Evolutionary conservation across 495 filamentous ascomycete species (phyloP).

Genomic region (Xylaria telfairii): DNA sequence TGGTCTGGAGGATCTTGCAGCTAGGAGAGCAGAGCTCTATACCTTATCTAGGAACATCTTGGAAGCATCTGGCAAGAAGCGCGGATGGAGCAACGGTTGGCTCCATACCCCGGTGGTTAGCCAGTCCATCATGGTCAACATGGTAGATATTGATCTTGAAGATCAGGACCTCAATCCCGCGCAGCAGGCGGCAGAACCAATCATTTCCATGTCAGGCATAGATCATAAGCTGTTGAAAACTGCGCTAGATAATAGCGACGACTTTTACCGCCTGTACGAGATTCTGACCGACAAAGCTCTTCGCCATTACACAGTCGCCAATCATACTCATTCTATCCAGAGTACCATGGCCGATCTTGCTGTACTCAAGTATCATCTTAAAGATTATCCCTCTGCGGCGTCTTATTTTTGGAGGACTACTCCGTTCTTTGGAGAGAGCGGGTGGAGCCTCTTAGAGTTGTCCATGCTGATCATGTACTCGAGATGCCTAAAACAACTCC

Average conservation of each 20-base stretch:
- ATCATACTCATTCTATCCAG: slow-evolving; percentile 75
- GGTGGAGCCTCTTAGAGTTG: slow-evolving; percentile 81
- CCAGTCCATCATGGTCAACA: slow-evolving; percentile 51
- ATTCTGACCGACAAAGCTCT: slow-evolving; percentile 72
- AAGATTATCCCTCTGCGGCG: slow-evolving; percentile 75
- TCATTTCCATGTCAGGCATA: slow-evolving; percentile 51
- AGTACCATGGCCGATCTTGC: slow-evolving; percentile 85
- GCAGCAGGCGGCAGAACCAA: slow-evolving; percentile 29
- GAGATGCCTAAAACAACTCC: slow-evolving; percentile 78
- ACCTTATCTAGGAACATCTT: slow-evolving; percentile 80
- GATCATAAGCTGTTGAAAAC: slow-evolving; percentile 56
- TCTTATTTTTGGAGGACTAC: slow-evolving; percentile 81
- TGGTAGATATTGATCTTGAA: slow-evolving; percentile 64
- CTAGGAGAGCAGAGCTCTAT: slow-evolving; percentile 78
- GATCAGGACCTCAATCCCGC: slow-evolving; percentile 30
- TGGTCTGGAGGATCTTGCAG: slow-evolving; percentile 83
- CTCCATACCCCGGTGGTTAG: slow-evolving; percentile 64
- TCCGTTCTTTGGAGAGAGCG: slow-evolving; percentile 78
- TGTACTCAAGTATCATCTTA: slow-evolving; percentile 74
- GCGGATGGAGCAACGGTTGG: slow-evolving; percentile 83
- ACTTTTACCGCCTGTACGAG: slow-evolving; percentile 70
- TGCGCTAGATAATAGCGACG: slow-evolving; percentile 54
- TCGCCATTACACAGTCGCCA: slow-evolving; percentile 78
- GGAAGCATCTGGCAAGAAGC: slow-evolving; percentile 71
- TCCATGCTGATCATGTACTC: slow-evolving; percentile 87